Evolutionary conservation across 805 yeast species (phyloP).

Genomic region (Starmerella khaoyaiensis): DNA sequence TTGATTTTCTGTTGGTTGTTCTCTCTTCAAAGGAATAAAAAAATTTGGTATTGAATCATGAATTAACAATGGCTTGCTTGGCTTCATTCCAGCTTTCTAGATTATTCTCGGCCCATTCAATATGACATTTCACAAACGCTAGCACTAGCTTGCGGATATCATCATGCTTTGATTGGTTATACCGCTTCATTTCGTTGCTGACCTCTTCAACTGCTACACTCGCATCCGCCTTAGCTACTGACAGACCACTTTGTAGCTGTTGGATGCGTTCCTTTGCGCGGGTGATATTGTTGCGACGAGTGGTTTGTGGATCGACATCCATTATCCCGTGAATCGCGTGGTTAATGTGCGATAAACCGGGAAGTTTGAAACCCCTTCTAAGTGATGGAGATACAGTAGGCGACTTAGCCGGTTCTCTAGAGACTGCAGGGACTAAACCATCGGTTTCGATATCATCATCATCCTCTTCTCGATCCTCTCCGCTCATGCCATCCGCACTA

Average conservation of each 20-base stretch:
- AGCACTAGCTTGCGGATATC: slow-evolving; percentile 40
- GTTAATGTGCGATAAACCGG: slow-evolving; percentile 41
- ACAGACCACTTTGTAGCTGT: slow-evolving; percentile 39
- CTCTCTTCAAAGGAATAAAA: slow-evolving; percentile 2
- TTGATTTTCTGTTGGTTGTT: no score
- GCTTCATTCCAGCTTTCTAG: slow-evolving; percentile 57
- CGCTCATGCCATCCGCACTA: neutral
- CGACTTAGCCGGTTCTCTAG: neutral
- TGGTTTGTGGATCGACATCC: slow-evolving; percentile 54
- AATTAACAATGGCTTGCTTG: slow-evolving; percentile 23
- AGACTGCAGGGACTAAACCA: neutral
- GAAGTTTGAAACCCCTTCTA: slow-evolving; percentile 35
- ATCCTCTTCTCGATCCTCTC: neutral
- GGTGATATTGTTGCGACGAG: slow-evolving; percentile 40
- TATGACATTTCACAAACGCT: slow-evolving; percentile 42
- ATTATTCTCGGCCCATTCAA: slow-evolving; percentile 57
- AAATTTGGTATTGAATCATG: slow-evolving; percentile 5
- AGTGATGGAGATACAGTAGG: neutral
- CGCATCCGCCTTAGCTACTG: slow-evolving; percentile 41
- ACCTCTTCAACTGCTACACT: slow-evolving; percentile 37
- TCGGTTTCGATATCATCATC: slow-evolving; percentile 2
- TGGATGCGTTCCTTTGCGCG: slow-evolving; percentile 36
- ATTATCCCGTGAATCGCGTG: slow-evolving; percentile 45
- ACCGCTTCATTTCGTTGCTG: slow-evolving; percentile 32
- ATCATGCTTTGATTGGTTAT: slow-evolving; percentile 38